Evolutionary conservation across 768 basidiomycete species (phyloP), one percentile per base, ranked within the genome.

Genomic region (Lyophyllum decastes): DNA sequence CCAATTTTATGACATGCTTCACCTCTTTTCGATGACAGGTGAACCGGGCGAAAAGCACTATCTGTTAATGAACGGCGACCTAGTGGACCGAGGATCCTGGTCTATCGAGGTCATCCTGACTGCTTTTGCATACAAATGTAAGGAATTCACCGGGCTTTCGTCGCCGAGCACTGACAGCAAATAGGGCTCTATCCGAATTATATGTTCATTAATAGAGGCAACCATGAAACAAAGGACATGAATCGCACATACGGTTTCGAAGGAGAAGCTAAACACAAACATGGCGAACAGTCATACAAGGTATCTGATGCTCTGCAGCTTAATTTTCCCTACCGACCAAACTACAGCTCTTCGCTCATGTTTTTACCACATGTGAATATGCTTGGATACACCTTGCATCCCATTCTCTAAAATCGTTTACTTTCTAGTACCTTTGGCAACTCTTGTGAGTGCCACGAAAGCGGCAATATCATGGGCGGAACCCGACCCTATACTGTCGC

Each of bases 151-250:
- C 17, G 9, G 48, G 2, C 11, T 5, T 14, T 17, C 8, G 24
- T 14, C 33, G 6, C 16, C 14, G 35, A 59, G 44, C 47, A 46
- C 57, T 59, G 12, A 62, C 52, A 26, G 40, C 54, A n/a, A 26
- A 59, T 64, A 94, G 93, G 95, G 95, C 75, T 98, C 55, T 94
- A 92, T 73, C 96, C 96, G 3, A 84, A 84, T 56, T 84, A 79
- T 57, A 92, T 98, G 81, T 96, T 83, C 72, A 85, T 99, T 69
- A 98, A 99, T 71, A 85, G 96, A 61, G 96, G 96, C 17, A 98
- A 98, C 74, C 96, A 98, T 68, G 94, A 96, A 75, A 88, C 94
- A 58, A 92, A 92, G 70, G 95, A 98, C 46, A 98, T 99, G 97
- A 99, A 99, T 73, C 78, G 89, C 49, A 84, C 88, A 21, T 95